Percentiles rank a stretch among this genome's conserved stretches.
Evolutionary conservation across 768 basidiomycete genomes (phyloP).

Genomic region (Ephemerocybe angulata): DNA sequence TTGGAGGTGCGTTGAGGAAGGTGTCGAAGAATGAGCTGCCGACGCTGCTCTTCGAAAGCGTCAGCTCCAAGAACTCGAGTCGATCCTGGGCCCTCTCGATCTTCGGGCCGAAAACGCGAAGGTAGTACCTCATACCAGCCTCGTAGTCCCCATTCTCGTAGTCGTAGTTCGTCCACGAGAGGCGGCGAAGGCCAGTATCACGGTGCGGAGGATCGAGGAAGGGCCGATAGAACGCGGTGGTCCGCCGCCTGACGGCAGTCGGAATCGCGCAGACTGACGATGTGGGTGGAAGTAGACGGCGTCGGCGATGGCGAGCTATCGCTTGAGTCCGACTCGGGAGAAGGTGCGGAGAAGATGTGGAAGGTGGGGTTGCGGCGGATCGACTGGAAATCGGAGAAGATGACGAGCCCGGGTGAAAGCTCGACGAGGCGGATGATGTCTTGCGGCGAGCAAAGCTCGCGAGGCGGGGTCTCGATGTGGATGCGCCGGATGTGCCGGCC

Average conservation of each 20-base stretch:
- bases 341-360: constrained; percentile 29
- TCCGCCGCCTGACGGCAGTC: constrained; percentile 14
- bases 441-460: constrained; percentile 62
- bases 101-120: constrained; percentile 53
- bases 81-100: constrained; percentile 47
- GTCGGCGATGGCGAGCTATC: constrained; percentile 3
- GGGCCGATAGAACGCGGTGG: constrained; percentile 54
- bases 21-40: constrained; percentile 9
- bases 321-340: background rate
- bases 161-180: constrained; percentile 74
- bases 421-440: constrained; percentile 70
- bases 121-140: constrained; percentile 48
- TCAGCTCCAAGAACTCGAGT: constrained; percentile 68
- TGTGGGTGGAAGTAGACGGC: background rate
- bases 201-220: constrained; percentile 44
- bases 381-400: constrained; percentile 63
- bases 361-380: constrained; percentile 41
- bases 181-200: constrained; percentile 46
- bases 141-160: constrained; percentile 24
- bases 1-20: background rate
- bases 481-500: constrained; percentile 57
- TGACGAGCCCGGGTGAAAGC: constrained; percentile 53
- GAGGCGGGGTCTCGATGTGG: constrained; percentile 67
- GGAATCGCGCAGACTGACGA: background rate
- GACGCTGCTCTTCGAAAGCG: constrained; percentile 50